A percentile compares a stretch with the other conserved stretches of the same genome.
Conservation (phyloP, 257 asterid species). For the Avicennia marina region DNA sequence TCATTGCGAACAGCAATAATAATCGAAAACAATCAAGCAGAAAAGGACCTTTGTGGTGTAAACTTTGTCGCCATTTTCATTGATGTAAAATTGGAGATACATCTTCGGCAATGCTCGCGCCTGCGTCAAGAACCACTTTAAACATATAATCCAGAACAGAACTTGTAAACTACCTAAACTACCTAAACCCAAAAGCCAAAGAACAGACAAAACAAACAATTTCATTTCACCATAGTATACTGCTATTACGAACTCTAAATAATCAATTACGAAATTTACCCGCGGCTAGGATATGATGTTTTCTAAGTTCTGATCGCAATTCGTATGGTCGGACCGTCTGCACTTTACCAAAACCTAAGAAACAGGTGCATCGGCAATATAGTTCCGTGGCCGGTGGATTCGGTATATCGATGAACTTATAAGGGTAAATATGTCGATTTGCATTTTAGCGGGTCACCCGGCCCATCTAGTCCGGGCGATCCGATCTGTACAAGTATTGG, state of each 20-base stretch:
- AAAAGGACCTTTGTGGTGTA: slow-evolving; percentile 54
- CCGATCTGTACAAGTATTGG: too few relatives aligned
- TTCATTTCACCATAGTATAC: too few relatives aligned
- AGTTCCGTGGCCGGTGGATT: too few relatives aligned
- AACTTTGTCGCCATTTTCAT: slow-evolving; percentile 49
- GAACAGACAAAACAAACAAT: too few relatives aligned
- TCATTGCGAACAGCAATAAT: background rate
- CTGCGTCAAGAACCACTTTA: slow-evolving; percentile 10
- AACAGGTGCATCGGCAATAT: too few relatives aligned
- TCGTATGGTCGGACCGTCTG: too few relatives aligned
- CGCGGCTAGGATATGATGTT: background rate
- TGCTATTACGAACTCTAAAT: too few relatives aligned
- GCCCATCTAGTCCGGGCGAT: background rate
- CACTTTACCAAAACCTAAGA: too few relatives aligned
- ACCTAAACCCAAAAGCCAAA: too few relatives aligned
- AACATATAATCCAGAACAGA: background rate
- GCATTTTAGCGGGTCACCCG: background rate
- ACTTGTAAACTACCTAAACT: background rate
- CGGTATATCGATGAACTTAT: too few relatives aligned
- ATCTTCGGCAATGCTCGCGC: slow-evolving; percentile 27
- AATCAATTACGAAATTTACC: background rate
- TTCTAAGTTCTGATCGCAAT: too few relatives aligned
- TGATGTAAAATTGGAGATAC: slow-evolving; percentile 48
- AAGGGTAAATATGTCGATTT: background rate
- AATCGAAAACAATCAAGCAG: background rate